Evolutionary conservation across 805 yeast species (phyloP), one percentile per base, ranked within the genome.

Genomic region (Saccharomyces mikatae): DNA sequence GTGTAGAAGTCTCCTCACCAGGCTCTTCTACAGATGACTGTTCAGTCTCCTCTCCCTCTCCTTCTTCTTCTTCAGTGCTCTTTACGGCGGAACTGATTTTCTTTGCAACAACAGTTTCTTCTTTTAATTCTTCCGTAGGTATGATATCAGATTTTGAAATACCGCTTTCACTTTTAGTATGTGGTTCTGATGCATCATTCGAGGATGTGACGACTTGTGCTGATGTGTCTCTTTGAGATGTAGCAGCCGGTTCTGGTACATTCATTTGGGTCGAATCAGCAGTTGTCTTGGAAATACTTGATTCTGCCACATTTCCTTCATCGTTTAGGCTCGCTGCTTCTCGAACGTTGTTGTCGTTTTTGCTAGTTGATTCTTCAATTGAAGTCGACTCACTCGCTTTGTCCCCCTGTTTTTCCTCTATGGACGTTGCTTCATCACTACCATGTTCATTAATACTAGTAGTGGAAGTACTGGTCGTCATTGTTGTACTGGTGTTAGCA

Each of bases 371-470:
- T 17, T 36, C 17, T 17, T 41, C 50, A 5, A 22, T 49, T 17
- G 44, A 21, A 10, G 44, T 50, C 9, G 41, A 22, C 26, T 46
- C 55, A 1, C 47, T 21, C 41, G 52, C 13, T 46, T 47, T 58
- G 4, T 4, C 47, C 5, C 49, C 17, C 14, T 47, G 51, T 9
- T 30, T 54, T 6, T 36, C 44, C 11, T 36, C 44, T 17, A 36
- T 17, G 11, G 44, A 36, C 8, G 44, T 36, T 5, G 44, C 44
- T 17, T 36, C 44, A 36, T 36, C 44, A 13, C 13, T 22, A 17
- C 44, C 17, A 36, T 48, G 51, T 41, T 47, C 52, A 13, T 22
- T 51, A n/a, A 17, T 49, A 8, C 4, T 17, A 17, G 24, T 36
- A 6, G 44, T 36, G 6, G 41, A n/a, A n/a, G 41, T 3, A n/a